Conservation (phyloP, 371 early-diverging fungal genomes). For the Nematocida minor region DNA sequence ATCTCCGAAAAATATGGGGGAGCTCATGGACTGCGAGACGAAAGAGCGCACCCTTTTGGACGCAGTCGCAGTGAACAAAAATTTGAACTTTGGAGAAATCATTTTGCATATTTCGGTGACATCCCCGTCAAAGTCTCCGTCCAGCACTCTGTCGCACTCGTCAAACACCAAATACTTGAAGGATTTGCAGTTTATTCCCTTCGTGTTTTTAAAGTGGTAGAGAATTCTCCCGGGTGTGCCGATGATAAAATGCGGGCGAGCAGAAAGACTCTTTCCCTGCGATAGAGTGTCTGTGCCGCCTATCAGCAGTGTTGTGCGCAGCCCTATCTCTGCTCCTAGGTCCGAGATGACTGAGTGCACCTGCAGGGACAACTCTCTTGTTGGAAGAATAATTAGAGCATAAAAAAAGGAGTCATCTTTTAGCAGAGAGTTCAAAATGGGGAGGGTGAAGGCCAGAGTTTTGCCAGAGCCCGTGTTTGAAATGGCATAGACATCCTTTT, state of each 20-base stretch:
- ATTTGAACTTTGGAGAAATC: constrained; percentile 81
- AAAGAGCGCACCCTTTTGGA: constrained; percentile 85
- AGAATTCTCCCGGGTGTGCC: constrained; percentile 93
- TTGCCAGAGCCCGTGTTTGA: constrained; percentile 95
- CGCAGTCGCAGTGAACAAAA: constrained; percentile 91
- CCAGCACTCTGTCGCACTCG: constrained; percentile 94
- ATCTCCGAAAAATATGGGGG: constrained; percentile 80
- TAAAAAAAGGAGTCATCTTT: constrained; percentile 56
- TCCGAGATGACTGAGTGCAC: constrained; percentile 83
- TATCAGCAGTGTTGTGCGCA: constrained; percentile 78
- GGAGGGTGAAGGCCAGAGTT: constrained; percentile 88
- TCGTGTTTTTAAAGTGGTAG: constrained; percentile 82
- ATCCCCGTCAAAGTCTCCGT: constrained; percentile 86
- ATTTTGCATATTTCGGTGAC: constrained; percentile 79
- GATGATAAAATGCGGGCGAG: constrained; percentile 86
- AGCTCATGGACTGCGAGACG: constrained; percentile 76
- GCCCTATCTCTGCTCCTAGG: constrained; percentile 76
- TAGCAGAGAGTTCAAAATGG: constrained; percentile 76
- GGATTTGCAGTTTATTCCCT: constrained; percentile 70
- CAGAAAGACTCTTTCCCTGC: constrained; percentile 77
- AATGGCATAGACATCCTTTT: constrained; percentile 87
- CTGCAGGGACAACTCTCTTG: constrained; percentile 89
- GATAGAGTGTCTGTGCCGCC: constrained; percentile 85
- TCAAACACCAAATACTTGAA: constrained; percentile 88
- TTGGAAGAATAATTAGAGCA: constrained; percentile 80